Evolutionary conservation across 2,329 filamentous ascomycete genomes (phyloP), one percentile per base, ranked within the genome.

Genomic region (Cladosporium sp.): DNA sequence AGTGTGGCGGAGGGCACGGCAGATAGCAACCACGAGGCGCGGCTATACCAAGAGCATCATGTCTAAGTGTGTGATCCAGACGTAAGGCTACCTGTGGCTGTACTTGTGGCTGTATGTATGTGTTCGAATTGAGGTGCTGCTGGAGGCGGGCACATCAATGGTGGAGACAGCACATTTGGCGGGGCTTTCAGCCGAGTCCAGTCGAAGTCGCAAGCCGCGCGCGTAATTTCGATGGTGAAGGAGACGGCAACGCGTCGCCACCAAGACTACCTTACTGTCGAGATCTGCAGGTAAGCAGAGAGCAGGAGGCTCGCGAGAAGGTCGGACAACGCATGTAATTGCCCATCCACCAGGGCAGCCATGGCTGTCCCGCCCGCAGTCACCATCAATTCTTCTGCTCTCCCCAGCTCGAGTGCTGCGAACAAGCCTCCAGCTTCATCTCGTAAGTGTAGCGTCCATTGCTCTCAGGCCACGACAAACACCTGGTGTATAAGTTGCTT

Each of bases 401-500:
- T 56, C 15, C 55, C 58, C 30, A 37, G 20, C 11, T 50, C 64
- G n/a, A 58, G 55, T 40, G 64, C 63, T 25, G 54, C 15, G 56
- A 47, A 61, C 15, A 65, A 65, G 59, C 61, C 61, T n/a, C 66
- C 69, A 15, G 67, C 71, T 19, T 72, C 73, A 36, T 70, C 74
- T 34, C 75, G 76, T 77, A 69, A 47, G 73, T n/a, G n/a, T n/a
- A n/a, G n/a, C n/a, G n/a, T n/a, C n/a, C n/a, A n/a, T n/a, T n/a
- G n/a, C n/a, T n/a, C n/a, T n/a, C n/a, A n/a, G n/a, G n/a, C n/a
- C n/a, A n/a, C n/a, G n/a, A n/a, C n/a, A n/a, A n/a, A n/a, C n/a
- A n/a, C n/a, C n/a, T n/a, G n/a, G n/a, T n/a, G n/a, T 34, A 9
- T 9, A 8, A 34, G 2, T 12, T 34, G 5, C 30, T 34, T 34